Conservation (phyloP, 2,329 filamentous ascomycete genomes). For the Madurella mycetomatis region DNA sequence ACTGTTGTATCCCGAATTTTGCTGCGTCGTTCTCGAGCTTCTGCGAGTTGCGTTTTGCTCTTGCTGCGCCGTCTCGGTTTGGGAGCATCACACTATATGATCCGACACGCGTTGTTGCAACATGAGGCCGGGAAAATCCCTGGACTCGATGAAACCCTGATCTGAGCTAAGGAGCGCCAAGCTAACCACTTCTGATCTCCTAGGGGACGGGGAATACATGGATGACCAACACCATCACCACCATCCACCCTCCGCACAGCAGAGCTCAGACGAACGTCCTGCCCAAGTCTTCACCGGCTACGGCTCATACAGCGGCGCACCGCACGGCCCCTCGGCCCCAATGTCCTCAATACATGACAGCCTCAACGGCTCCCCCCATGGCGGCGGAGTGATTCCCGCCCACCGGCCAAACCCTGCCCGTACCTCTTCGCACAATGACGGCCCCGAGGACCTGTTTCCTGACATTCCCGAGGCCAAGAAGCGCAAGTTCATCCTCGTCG, state of each 20-base stretch:
- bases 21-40: constrained; percentile 19
- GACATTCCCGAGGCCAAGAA: constrained; percentile 86
- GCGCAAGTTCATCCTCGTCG: constrained; percentile 94
- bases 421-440: constrained; percentile 37
- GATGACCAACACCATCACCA: constrained; percentile 59
- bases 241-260: constrained; percentile 54
- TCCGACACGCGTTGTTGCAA: constrained; percentile 17
- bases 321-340: constrained; percentile 47
- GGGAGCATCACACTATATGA: constrained; percentile 24
- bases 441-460: constrained; percentile 71
- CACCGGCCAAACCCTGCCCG: constrained; percentile 38
- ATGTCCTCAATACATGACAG: constrained; percentile 63
- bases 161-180: background rate
- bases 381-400: constrained; percentile 33
- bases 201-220: constrained; percentile 60
- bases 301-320: constrained; percentile 55
- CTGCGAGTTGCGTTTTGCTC: constrained; percentile 20
- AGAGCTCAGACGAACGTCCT: constrained; percentile 61
- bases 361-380: constrained; percentile 38
- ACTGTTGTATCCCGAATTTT: constrained; percentile 16
- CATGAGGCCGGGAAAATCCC: constrained; percentile 7
- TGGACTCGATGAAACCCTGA: background rate
- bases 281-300: constrained; percentile 72
- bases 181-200: constrained; percentile 22
- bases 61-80: constrained; percentile 20